Base-by-base conservation (phyloP, 306 rosid species). In the Pachyrhizus erosus region DNA sequence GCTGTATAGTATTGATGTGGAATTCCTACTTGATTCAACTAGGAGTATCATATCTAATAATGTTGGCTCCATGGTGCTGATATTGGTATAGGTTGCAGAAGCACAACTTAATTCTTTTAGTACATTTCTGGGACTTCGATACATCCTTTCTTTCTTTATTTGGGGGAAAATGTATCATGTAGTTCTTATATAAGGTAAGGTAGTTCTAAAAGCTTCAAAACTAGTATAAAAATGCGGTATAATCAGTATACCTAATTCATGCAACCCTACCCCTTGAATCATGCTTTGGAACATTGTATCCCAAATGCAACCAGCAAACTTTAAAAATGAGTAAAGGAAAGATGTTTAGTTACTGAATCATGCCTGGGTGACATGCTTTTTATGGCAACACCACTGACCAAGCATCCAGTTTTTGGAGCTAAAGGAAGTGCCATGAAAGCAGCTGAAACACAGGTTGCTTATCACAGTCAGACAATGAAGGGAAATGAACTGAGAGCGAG, bases 271-370 rank as follows among this genome's bases (percentile, higher is more conserved):
- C 61, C 6, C 8, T 58, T 2, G 26, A 31, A 21, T 80, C 65
- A 60, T 80, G 62, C 54, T 77, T 77, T 77, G 9, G 23, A 18
- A 24, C 31, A 11, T 45, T 76, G 55, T 46, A 68, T 57, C 65
- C 86, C 64, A 76, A 76, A 60, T 42, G 72, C 77, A 45, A 82
- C 77, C 51, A 29, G 64, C 14, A 33, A 27, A 46, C 11, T 2
- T 5, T 66, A 23, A 43, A 57, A 76, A 57, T 23, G 46, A 76
- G 66, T 70, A 37, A 21, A 65, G 26, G 72, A 20, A 49, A n/a
- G 9, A 2, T 11, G 4, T 27, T 2, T 17, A 17, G 21, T 45
- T 46, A 33, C 37, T 76, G 54, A 48, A 43, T 37, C 51, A 37
- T 24, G 39, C 39, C 5, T 42, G 62, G 81, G 64, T 67, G 71